Base-by-base conservation (phyloP, 805 yeast species). In the Danielozyma ontarioensis region DNA sequence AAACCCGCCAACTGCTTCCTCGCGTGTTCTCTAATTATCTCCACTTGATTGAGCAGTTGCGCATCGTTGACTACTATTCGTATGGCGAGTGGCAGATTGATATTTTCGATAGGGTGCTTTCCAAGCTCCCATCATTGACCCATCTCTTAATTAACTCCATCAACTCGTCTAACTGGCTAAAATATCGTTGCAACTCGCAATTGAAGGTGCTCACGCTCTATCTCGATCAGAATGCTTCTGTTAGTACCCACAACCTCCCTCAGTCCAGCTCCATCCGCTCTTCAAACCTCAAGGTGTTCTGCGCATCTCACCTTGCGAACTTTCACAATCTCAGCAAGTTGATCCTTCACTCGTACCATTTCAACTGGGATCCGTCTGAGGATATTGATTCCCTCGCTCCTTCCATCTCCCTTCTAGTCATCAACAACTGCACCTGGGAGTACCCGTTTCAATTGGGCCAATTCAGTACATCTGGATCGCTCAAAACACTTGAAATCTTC, bases 371-470 rank as follows among this genome's bases (percentile, higher is more conserved):
- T 37, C 16, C 49, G 3, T 57, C 56, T 17, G 45, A 42, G 5
- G 40, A 37, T 4, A 34, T 28, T 8, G n/a, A n/a, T n/a, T 46
- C 39, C 1, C 32, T 45, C 8, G 40, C 48, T 2, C 32, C 39
- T 1, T 28, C 29, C 2, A 44, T 49, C 4, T 25, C 40, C 1
- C 44, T 67, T 18, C 41, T 73, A 17, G 40, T 47, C 3, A 42
- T 76, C 4, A 41, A 48, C 11, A 61, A 74, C 40, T 76, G 81
- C 49, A 64, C 70, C 2, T 76, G 81, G 80, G 72, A 70, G 37
- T 76, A 72, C 40, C 81, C 81, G 1, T 75, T 75, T 44, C 57
- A 64, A 13, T 46, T 74, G 10, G 42, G 53, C 3, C 56, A 54
- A 30, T 66, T 67, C 45, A 62, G 64, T 33, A 34, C 34, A 4